phyloP scores from a whole-genome alignment of 495 filamentous ascomycete species.

The Massariosphaeria phaeospora region DNA sequence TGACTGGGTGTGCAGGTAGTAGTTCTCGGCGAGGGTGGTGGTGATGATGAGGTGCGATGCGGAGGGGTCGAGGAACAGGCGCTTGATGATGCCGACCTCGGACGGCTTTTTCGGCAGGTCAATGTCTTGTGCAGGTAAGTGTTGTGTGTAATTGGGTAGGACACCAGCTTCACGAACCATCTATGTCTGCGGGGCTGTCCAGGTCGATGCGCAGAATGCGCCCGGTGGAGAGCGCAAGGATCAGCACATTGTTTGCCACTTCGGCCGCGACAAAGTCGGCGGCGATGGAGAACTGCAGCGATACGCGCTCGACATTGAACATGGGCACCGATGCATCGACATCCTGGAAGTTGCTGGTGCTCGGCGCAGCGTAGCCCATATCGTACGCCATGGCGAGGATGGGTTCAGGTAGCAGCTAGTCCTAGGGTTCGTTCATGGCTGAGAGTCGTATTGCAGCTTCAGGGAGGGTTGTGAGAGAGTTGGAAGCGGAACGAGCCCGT shows the following conservation, averaged over 20 bases:
- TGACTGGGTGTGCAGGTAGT: conserved; percentile 94
- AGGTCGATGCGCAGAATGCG: conserved; percentile 91
- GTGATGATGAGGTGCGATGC: conserved; percentile 90
- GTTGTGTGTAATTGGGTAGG: background rate
- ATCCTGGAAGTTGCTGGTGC: conserved; percentile 49
- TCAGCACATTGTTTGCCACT: conserved; percentile 93
- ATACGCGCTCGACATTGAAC: conserved; percentile 85
- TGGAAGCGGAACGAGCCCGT: background rate
- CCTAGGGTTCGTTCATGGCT: background rate
- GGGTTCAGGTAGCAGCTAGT: background rate
- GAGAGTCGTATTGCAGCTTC: background rate
- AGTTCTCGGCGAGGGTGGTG: conserved; percentile 90
- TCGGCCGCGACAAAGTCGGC: conserved; percentile 94
- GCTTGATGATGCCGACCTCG: conserved; percentile 84
- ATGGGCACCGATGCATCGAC: conserved; percentile 69
- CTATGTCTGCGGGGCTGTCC: conserved; percentile 88
- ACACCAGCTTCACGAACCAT: conserved; percentile 54
- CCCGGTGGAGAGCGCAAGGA: conserved; percentile 81
- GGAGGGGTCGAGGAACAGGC: conserved; percentile 94
- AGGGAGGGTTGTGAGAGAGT: background rate
- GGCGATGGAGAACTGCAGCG: conserved; percentile 84
- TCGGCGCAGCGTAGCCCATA: conserved; percentile 48
- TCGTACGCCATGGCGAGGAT: conserved; percentile 51
- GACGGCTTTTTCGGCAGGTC: conserved; percentile 91
- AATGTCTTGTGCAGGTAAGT: conserved; percentile 60